Evolutionary conservation across 345 rosid species (phyloP), one percentile per base, ranked within the genome.

Genomic region (Aquilaria yunnanensis): DNA sequence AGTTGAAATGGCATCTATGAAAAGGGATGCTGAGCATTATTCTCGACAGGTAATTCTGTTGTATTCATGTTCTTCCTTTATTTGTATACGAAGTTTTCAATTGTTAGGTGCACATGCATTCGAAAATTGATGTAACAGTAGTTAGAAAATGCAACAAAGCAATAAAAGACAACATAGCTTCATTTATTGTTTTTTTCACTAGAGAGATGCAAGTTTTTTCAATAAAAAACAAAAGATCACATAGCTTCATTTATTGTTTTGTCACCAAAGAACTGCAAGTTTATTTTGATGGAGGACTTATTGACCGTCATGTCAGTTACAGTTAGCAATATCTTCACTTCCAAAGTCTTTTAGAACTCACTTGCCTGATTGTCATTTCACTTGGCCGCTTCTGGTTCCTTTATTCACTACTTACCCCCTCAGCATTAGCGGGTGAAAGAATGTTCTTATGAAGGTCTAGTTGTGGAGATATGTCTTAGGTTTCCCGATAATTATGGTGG

Each of bases 21-120:
- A 87, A 82, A 87, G 97, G 73, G 99, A 94, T 80, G 96, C 99
- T n/a, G 99, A 94, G 74, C 99, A 87, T 72, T 94, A 94, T 83
- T 94, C 99, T 56, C 93, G 97, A 45, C 96, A 94, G 93, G 99
- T 94, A 66, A 74, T 56, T 64, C 52, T 63, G 12, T 57, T 67
- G 29, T 71, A 58, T 70, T 46, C 67, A 10, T 53, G 33, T 34
- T 59, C 70, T 64, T 59, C 32, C 51, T 67, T 63, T 46, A 37
- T 37, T 37, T 37, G 2, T 37, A 37, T 9, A 5, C 5, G 43
- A 37, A 37, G 1, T 37, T 67, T 54, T 9, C 60, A 23, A 23
- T 23, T 37, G 43, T 3, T 7, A 1, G 5, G 43, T 3, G 2
- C 59, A 43, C 61, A 37, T 59, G 23, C 50, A 57, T 50, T 10